phyloP scores from a whole-genome alignment of 2,329 filamentous ascomycete species.

The Mycosphaerella arachidis region DNA sequence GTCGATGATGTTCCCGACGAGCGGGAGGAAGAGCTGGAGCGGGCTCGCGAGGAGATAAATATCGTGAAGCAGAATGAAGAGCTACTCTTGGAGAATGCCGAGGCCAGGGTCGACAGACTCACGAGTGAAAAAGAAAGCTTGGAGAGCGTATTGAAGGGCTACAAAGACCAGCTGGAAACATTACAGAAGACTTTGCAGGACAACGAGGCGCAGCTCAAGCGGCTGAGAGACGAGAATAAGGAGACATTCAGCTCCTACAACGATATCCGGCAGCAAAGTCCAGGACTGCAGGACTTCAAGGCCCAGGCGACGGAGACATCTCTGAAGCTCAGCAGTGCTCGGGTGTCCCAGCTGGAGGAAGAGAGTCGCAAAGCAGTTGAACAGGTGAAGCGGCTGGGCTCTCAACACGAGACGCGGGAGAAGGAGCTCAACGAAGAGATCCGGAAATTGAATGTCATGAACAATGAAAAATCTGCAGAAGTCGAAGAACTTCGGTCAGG shows the following conservation, averaged over 20 bases:
- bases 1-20: conserved; percentile 28
- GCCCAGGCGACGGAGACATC: conserved; percentile 14
- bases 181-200: conserved; percentile 9
- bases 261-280: conserved; percentile 10
- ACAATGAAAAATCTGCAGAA: conserved; percentile 12
- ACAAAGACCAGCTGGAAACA: conserved; percentile 16
- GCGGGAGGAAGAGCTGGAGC: conserved; percentile 30
- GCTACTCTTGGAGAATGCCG: conserved; percentile 31
- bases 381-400: conserved; percentile 14
- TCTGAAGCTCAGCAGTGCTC: conserved; percentile 10
- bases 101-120: conserved; percentile 31
- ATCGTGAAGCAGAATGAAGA: conserved; percentile 20
- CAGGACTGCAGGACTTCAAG: conserved; percentile 12
- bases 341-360: conserved; percentile 18
- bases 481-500: conserved; percentile 8
- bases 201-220: conserved; percentile 14
- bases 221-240: conserved; percentile 12
- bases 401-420: conserved; percentile 10
- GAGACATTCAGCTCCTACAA: conserved; percentile 7
- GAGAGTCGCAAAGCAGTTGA: conserved; percentile 18
- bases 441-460: conserved; percentile 13
- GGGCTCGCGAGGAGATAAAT: conserved; percentile 24
- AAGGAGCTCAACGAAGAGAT: conserved; percentile 16
- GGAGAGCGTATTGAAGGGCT: conserved; percentile 14
- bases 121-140: conserved; percentile 31